These are phyloP conservation scores for Stagonosporopsis cucurbitacearum DNA, from an alignment of 2,329 filamentous ascomycete species.

Conservation along the genomic window DNA sequence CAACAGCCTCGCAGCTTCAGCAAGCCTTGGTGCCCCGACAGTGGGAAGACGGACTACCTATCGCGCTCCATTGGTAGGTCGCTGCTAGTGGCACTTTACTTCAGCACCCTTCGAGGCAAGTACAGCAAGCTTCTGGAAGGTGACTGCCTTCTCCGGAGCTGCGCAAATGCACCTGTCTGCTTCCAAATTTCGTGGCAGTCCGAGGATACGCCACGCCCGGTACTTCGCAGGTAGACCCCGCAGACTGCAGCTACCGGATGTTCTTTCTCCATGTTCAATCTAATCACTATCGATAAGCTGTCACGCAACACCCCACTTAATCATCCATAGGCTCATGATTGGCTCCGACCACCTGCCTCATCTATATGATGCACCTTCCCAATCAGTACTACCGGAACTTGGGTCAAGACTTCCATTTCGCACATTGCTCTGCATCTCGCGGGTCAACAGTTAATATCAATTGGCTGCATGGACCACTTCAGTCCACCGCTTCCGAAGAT, in stretches of 20 bases:
- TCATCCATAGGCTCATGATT: slow-evolving; percentile 17
- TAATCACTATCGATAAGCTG: slow-evolving; percentile 37
- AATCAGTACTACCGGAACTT: slow-evolving; percentile 7
- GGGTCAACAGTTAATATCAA: background rate
- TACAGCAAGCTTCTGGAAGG: slow-evolving; percentile 3
- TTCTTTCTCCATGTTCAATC: slow-evolving; percentile 32
- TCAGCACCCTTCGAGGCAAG: background rate
- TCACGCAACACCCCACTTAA: slow-evolving; percentile 28
- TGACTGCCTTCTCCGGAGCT: background rate
- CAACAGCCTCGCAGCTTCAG: background rate
- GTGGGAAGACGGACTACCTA: background rate
- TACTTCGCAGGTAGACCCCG: slow-evolving; percentile 22
- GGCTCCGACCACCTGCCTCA: slow-evolving; percentile 9
- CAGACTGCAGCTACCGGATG: slow-evolving; percentile 27
- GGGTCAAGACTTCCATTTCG: slow-evolving; percentile 6
- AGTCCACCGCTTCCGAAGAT: slow-evolving; percentile 5
- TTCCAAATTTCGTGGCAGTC: background rate
- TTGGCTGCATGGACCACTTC: slow-evolving; percentile 5
- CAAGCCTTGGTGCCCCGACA: background rate
- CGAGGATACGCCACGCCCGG: slow-evolving; percentile 9
- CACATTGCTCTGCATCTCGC: slow-evolving; percentile 16
- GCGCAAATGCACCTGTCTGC: background rate
- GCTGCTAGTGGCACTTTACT: background rate
- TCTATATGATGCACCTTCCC: slow-evolving; percentile 18
- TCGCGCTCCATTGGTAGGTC: no score